Percentiles rank a stretch among this genome's conserved stretches.
These are phyloP conservation scores for Leonotis leonurus DNA, from an alignment of 257 asterid species.

Conservation along the genomic window DNA sequence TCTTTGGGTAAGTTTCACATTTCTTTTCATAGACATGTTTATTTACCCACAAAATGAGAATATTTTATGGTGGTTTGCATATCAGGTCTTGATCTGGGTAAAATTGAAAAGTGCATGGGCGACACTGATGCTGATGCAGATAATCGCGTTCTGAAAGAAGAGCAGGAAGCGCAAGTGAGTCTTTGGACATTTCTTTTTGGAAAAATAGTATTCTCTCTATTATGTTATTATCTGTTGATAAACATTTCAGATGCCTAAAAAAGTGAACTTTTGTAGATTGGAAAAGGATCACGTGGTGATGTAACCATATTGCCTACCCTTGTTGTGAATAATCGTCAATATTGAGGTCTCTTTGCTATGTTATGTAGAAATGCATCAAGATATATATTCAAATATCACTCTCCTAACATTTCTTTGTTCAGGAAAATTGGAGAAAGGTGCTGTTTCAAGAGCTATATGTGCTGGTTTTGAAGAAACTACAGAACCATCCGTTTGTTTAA, in stretches of 20 bases:
- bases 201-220: neutral
- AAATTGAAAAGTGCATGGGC: conserved; percentile 44
- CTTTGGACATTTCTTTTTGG: neutral
- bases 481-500: conserved; percentile 68
- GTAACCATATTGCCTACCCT: conserved; percentile 88
- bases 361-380: neutral
- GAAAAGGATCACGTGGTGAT: conserved; percentile 91
- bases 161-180: conserved; percentile 55
- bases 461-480: conserved; percentile 87
- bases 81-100: conserved; percentile 38
- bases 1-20: conserved; percentile 29
- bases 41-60: neutral
- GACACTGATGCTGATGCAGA: conserved; percentile 41
- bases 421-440: conserved; percentile 83
- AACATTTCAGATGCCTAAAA: conserved; percentile 14
- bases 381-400: neutral
- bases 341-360: conserved; percentile 57
- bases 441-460: conserved; percentile 73
- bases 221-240: neutral
- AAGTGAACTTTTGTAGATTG: conserved; percentile 44
- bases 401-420: conserved; percentile 4
- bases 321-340: conserved; percentile 82
- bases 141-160: conserved; percentile 43
- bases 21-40: neutral
- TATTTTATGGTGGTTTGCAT: conserved; percentile 9